Conservation (phyloP, 371 early-diverging fungal species). For the Conidiobolus incongruus region DNA sequence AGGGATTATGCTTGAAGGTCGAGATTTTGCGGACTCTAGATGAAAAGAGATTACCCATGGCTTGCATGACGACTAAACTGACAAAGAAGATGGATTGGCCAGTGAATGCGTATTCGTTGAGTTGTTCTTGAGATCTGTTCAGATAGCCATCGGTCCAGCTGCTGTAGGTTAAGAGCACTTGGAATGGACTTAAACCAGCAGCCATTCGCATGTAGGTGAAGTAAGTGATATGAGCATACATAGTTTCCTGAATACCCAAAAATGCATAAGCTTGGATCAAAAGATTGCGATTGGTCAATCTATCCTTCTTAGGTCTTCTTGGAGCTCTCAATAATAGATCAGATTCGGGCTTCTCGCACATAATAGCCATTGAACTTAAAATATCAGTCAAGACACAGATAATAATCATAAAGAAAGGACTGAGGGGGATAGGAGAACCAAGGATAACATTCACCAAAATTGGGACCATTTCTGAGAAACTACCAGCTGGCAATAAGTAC, state of each 20-base stretch:
- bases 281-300: slow-evolving; percentile 22
- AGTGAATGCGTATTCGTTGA: too few species aligned
- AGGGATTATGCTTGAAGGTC: too few species aligned
- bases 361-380: slow-evolving; percentile 28
- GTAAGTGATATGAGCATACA: slow-evolving; percentile 30
- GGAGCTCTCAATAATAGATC: slow-evolving; percentile 30
- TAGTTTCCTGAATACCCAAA: slow-evolving; percentile 28
- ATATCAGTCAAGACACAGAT: slow-evolving; percentile 24
- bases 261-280: slow-evolving; percentile 36
- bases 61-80: slow-evolving; percentile 58
- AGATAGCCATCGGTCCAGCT: slow-evolving; percentile 18
- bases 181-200: slow-evolving; percentile 17
- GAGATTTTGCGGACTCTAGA: slow-evolving; percentile 77
- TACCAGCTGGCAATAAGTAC: slow-evolving; percentile 55
- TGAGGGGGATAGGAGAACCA: slow-evolving; percentile 33
- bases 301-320: slow-evolving; percentile 29
- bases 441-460: slow-evolving; percentile 41
- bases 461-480: slow-evolving; percentile 41
- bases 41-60: slow-evolving; percentile 80
- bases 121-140: slow-evolving; percentile 18
- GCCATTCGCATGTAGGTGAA: slow-evolving; percentile 23
- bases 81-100: slow-evolving; percentile 66
- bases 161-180: slow-evolving; percentile 25
- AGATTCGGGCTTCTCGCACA: slow-evolving; percentile 36
- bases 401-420: slow-evolving; percentile 33